Conservation (phyloP, 805 yeast species). For the Ascoidea tarda region DNA sequence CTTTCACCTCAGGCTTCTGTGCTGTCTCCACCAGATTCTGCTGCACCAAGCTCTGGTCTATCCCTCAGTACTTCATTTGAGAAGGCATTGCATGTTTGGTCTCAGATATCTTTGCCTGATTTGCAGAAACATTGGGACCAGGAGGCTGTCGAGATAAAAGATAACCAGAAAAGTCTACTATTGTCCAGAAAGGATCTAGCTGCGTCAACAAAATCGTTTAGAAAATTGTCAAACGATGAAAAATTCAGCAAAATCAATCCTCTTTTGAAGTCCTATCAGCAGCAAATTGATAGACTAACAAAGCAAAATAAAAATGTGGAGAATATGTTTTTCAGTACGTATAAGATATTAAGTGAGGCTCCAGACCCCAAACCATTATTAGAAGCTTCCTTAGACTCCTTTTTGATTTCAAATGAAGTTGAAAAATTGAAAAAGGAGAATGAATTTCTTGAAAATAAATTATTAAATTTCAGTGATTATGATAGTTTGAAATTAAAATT, state of each 20-base stretch:
- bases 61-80: conserved; percentile 18
- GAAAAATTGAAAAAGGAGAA: conserved; percentile 37
- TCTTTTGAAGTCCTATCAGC: conserved; percentile 68
- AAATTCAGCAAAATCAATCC: conserved; percentile 52
- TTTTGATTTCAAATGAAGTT: conserved; percentile 38
- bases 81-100: conserved; percentile 62
- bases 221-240: conserved; percentile 50
- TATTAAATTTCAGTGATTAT: conserved; percentile 61
- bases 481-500: conserved; percentile 57
- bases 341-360: conserved; percentile 69
- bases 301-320: conserved; percentile 67
- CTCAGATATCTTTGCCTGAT: conserved; percentile 52
- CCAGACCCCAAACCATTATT: conserved; percentile 86
- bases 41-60: too few species aligned
- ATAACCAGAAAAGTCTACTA: conserved; percentile 52
- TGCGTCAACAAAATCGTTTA: conserved; percentile 72
- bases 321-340: conserved; percentile 55
- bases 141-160: conserved; percentile 60
- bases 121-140: conserved; percentile 64
- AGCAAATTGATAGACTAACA: conserved; percentile 75
- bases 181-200: conserved; percentile 68
- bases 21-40: too few species aligned
- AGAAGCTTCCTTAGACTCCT: conserved; percentile 53
- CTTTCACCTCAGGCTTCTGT: too few species aligned
- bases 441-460: conserved; percentile 28